Evolutionary conservation across 805 yeast genomes (phyloP), one percentile per base, ranked within the genome.

Genomic region (Cyberlindnera saturnus): DNA sequence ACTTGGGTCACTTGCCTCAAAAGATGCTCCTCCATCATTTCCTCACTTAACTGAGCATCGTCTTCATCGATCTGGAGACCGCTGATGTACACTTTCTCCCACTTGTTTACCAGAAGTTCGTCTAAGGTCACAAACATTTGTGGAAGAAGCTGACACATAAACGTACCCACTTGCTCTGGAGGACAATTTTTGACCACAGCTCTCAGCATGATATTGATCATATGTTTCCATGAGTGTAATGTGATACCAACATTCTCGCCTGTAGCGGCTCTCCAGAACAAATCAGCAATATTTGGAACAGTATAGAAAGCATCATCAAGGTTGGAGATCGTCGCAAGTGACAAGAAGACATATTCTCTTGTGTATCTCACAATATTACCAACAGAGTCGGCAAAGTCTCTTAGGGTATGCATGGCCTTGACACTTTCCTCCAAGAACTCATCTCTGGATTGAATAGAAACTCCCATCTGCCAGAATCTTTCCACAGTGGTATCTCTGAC

Each of bases 391-490:
- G 99, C 98, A 71, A 93, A 93, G 65, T 93, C 99, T 51, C 98
- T 75, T 45, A 93, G 67, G 0, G 99, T 90, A 50, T 85, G 84
- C 70, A 93, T 87, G 0, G 99, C 98, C 59, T 85, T 88, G 45
- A 87, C 95, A 56, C 82, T 89, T 59, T 93, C 98, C 59, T 86
- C 96, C 49, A 93, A 82, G 53, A 93, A 95, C 30, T 93, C 89
- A 60, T 93, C 98, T 56, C 87, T 84, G 3, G 96, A 81, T 64
- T 93, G 96, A 45, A 86, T 85, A 1, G 96, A 86, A 18, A 95
- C 95, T 15, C 99, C 99, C 47, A 89, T 95, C 59, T 95, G 98
- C 99, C 99, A 93, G 62, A 93, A 93, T 56, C 98, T 73, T 66
- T 93, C 99, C 60, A 82, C 80, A 39, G 95, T 84, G 47, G 95